Conservation (phyloP, 2,329 filamentous ascomycete genomes). For the Chrysosporium queenslandicum region DNA sequence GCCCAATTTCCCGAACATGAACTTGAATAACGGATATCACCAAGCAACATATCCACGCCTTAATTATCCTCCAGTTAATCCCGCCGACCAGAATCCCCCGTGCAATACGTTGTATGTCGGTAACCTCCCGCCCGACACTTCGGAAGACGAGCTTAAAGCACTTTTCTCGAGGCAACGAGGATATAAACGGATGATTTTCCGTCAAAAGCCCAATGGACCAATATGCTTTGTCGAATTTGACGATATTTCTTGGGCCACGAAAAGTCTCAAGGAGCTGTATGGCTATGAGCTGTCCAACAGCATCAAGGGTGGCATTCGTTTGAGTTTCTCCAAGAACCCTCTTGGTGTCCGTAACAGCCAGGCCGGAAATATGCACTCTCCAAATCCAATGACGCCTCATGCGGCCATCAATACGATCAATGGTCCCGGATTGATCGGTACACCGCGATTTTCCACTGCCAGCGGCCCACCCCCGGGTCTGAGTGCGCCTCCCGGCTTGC, state of each 20-base stretch:
- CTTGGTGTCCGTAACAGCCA: constrained; percentile 80
- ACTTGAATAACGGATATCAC: constrained; percentile 45
- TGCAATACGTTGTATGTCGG: constrained; percentile 98
- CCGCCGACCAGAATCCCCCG: constrained; percentile 89
- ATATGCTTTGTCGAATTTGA: constrained; percentile 99
- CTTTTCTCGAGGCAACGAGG: constrained; percentile 88
- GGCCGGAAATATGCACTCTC: constrained; percentile 43
- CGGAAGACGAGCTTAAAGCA: constrained; percentile 88
- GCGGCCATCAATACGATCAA: constrained; percentile 38
- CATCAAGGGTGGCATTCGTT: constrained; percentile 82
- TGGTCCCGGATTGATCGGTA: constrained; percentile 43
- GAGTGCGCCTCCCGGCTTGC: constrained; percentile 61
- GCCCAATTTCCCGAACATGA: constrained; percentile 35
- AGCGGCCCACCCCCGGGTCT: constrained; percentile 76
- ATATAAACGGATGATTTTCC: constrained; percentile 90
- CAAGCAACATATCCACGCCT: constrained; percentile 51
- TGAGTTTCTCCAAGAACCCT: constrained; percentile 97
- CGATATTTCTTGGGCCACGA: constrained; percentile 82
- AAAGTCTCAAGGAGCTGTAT: constrained; percentile 80
- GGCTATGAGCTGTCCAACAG: constrained; percentile 81
- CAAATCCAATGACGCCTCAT: constrained; percentile 29
- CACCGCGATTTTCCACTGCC: constrained; percentile 55
- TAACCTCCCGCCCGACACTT: constrained; percentile 86
- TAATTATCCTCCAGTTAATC: constrained; percentile 77
- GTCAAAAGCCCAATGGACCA: constrained; percentile 86